Base-by-base conservation (phyloP, 2,329 filamentous ascomycete genomes). In the Fusarium agapanthi region DNA sequence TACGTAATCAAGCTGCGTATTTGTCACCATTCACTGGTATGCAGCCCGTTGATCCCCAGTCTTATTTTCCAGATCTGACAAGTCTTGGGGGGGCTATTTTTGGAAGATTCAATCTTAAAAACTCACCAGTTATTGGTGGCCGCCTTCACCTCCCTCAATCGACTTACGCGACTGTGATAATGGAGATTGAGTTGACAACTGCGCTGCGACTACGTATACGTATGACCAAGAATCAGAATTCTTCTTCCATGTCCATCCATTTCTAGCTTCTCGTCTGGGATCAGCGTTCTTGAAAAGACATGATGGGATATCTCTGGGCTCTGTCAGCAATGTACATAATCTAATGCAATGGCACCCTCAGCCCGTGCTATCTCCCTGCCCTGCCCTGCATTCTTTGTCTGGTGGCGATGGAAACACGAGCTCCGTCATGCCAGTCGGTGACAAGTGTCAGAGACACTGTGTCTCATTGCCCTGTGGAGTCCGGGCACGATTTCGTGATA, bases 51-150 rank as follows among this genome's bases (percentile, higher is more conserved):
- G 43, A 38, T 61, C 38, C 30, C 61, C 72, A 63, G 61, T 50
- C 59, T 44, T 50, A 40, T 34, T 34, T 34, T 59, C 32, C 41
- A 73, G 53, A 62, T 68, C 50, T 61, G 66, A 73, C 67, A 28
- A 67, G 40, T 54, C 58, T 59, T 53, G 41, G 20, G 24, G 24
- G 22, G 34, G 30, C 70, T 73, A 73, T 73, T 73, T 73, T 73
- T 73, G 70, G 71, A 56, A 56, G 54, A 61, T 43, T 60, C 70
- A 73, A 73, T 73, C 66, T 73, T 73, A 73, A 73, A 73, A 57
- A 43, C 66, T 55, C 44, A 54, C 35, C 48, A 51, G 32, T 35
- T 64, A 67, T 72, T 60, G 62, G 70, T 37, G 55, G 45, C 32
- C 40, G 56, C 35, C 45, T 48, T 61, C 45, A 61, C 37, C 37